A percentile compares a stretch with the other conserved stretches of the same genome.
phyloP scores from a whole-genome alignment of 1,284 basidiomycete species.

The Ganoderma multipileum region DNA sequence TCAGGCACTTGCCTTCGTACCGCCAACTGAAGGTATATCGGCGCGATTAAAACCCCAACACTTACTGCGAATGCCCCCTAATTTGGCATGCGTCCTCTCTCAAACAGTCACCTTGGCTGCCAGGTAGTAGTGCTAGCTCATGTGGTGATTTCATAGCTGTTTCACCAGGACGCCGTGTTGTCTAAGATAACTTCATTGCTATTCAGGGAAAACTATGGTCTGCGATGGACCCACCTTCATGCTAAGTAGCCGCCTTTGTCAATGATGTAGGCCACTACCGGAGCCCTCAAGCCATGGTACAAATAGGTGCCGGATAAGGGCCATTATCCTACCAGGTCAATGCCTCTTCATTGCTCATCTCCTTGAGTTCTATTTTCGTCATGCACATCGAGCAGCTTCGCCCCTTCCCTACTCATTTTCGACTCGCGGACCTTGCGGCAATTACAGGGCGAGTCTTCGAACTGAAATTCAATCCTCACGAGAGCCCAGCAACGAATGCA shows the following conservation, averaged over 20 bases:
- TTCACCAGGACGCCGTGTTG: too few relatives aligned
- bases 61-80: too few relatives aligned
- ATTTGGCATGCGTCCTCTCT: too few relatives aligned
- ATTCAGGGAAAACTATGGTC: too few relatives aligned
- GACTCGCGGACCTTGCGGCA: constrained; percentile 29
- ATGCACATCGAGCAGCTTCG: constrained; percentile 32
- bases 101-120: too few relatives aligned
- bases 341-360: neutral
- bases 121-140: too few relatives aligned
- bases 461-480: constrained; percentile 29
- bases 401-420: constrained; percentile 31
- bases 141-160: too few relatives aligned
- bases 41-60: too few relatives aligned
- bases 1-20: too few relatives aligned
- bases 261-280: neutral
- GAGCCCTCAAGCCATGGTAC: constrained; percentile 11
- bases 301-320: constrained; percentile 12
- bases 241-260: neutral
- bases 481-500: constrained; percentile 21
- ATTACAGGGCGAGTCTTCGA: constrained; percentile 31
- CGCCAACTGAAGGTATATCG: too few relatives aligned
- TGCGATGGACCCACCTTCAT: too few relatives aligned
- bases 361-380: neutral
- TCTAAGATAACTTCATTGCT: too few relatives aligned
- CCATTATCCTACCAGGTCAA: neutral